A percentile compares a stretch with the other conserved stretches of the same genome.
These are phyloP conservation scores for Ganoderma sinense DNA, from an alignment of 1,284 basidiomycete species.

Conservation along the genomic window DNA sequence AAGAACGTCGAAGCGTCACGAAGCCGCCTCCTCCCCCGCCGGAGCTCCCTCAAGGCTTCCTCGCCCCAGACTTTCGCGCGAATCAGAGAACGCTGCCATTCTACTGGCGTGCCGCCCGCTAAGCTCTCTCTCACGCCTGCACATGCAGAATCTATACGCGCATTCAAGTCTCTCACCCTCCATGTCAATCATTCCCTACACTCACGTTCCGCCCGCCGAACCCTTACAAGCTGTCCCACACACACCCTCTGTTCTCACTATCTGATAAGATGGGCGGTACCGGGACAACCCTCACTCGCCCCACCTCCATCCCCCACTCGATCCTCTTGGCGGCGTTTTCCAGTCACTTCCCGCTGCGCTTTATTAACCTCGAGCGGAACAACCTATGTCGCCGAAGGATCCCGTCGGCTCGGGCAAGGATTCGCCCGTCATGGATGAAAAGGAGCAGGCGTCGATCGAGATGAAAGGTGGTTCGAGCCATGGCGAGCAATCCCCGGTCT, in stretches of 20 bases:
- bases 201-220: slow-evolving; percentile 7
- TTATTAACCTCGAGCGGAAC: background rate
- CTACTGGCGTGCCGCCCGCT: background rate
- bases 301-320: slow-evolving; percentile 14
- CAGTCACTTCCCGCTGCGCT: background rate
- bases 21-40: background rate
- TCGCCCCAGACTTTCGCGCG: background rate
- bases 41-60: background rate
- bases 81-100: background rate
- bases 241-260: slow-evolving; percentile 17
- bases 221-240: slow-evolving; percentile 1
- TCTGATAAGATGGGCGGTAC: slow-evolving; percentile 43
- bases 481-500: slow-evolving; percentile 16
- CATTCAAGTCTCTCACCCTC: slow-evolving; percentile 3
- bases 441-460: slow-evolving; percentile 36
- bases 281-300: slow-evolving; percentile 17
- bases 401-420: slow-evolving; percentile 25
- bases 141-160: slow-evolving; percentile 1
- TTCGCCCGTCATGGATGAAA: slow-evolving; percentile 31
- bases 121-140: background rate
- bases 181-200: slow-evolving; percentile 15
- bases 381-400: slow-evolving; percentile 25
- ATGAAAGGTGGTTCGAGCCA: slow-evolving; percentile 26
- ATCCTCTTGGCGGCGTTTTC: background rate
- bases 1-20: background rate